Evolutionary conservation across 768 basidiomycete genomes (phyloP).

Genomic region (Suillus tomentosus): DNA sequence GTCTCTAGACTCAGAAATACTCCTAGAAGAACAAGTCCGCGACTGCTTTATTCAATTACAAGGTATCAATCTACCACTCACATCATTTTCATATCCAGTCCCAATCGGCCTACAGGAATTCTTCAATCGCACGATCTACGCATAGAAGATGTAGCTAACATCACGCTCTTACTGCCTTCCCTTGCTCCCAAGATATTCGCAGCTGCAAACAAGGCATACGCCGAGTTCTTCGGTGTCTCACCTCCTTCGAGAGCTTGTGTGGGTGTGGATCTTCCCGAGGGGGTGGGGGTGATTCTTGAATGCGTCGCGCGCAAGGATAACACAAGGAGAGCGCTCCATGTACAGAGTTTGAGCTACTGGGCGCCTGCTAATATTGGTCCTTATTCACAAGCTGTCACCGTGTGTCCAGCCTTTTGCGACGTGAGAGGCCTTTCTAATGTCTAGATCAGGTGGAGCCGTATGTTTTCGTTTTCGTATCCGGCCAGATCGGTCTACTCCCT

Average conservation of each 20-base stretch:
- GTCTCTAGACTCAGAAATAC: slow-evolving; percentile 25
- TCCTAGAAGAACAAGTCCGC: slow-evolving; percentile 71
- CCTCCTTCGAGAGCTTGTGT: slow-evolving; percentile 97
- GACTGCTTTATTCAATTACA: slow-evolving; percentile 65
- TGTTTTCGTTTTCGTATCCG: slow-evolving; percentile 90
- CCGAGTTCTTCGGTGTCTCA: slow-evolving; percentile 82
- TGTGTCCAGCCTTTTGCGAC: slow-evolving; percentile 39
- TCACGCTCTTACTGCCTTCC: slow-evolving; percentile 81
- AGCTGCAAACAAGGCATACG: slow-evolving; percentile 75
- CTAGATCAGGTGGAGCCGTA: slow-evolving; percentile 62
- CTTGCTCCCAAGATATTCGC: slow-evolving; percentile 71
- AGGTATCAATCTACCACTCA: slow-evolving; percentile 42
- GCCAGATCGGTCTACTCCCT: slow-evolving; percentile 92
- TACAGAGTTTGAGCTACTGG: slow-evolving; percentile 97
- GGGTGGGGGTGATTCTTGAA: slow-evolving; percentile 67
- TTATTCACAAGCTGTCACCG: slow-evolving; percentile 91
- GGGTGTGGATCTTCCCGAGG: slow-evolving; percentile 65
- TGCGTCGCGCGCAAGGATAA: slow-evolving; percentile 56
- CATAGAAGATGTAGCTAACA: slow-evolving; percentile 45
- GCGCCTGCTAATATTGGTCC: slow-evolving; percentile 99
- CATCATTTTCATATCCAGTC: neutral
- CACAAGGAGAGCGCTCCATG: slow-evolving; percentile 78
- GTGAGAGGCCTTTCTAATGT: neutral
- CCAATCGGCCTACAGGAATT: neutral
- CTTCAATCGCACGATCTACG: neutral